phyloP scores from a whole-genome alignment of 2,329 filamentous ascomycete genomes.

The Hymenoscyphus albidus region DNA sequence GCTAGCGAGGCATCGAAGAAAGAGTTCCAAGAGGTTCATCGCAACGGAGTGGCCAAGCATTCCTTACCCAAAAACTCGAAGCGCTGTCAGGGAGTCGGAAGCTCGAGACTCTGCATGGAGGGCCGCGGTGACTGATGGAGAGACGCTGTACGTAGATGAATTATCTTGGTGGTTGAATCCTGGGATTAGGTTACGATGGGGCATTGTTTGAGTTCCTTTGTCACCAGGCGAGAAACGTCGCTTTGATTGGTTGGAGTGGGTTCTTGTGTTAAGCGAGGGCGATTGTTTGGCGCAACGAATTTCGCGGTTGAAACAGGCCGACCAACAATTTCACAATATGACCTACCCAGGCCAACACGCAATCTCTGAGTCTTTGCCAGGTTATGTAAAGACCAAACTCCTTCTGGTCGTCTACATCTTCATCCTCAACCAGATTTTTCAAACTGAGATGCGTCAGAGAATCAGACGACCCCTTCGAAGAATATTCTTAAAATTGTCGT shows the following conservation, averaged over 20 bases:
- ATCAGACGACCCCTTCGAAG: not conserved
- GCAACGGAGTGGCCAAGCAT: not conserved
- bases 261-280: not conserved
- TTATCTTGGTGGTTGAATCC: not conserved
- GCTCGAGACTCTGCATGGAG: not conserved
- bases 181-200: not conserved
- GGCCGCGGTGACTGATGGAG: not conserved
- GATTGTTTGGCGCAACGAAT: not conserved
- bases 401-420: not conserved
- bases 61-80: not conserved
- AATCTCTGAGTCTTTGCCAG: not conserved
- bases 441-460: not conserved
- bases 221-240: not conserved
- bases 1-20: not conserved
- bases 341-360: not conserved
- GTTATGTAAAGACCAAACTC: not conserved
- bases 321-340: not conserved
- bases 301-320: not conserved
- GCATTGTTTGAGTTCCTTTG: not conserved
- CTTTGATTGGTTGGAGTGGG: not conserved
- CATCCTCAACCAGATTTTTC: not conserved
- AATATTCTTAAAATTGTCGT: slow-evolving; percentile 8
- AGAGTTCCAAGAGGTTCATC: not conserved
- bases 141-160: not conserved
- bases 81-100: not conserved